Evolutionary conservation across 768 basidiomycete species (phyloP).

Genomic region (Glaciozyma martinii): DNA sequence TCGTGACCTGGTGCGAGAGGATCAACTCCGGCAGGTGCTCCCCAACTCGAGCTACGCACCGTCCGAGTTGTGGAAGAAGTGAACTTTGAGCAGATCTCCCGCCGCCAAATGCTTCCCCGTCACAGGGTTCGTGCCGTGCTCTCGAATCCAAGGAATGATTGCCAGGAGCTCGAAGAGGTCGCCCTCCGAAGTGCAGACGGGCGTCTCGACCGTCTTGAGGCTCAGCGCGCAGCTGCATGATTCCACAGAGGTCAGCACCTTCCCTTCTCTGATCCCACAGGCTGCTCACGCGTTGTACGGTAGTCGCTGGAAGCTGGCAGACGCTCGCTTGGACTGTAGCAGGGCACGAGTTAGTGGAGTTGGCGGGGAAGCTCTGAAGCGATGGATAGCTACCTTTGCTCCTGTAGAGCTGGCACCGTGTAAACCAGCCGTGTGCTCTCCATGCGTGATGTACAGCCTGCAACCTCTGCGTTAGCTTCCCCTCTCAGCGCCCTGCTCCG

Average conservation of each 20-base stretch:
- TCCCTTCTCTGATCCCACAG: no score
- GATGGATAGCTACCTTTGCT: background rate
- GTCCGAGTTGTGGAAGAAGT: constrained; percentile 41
- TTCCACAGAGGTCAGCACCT: no score
- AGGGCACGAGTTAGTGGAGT: background rate
- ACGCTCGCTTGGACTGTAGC: no score
- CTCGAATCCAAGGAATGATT: constrained; percentile 35
- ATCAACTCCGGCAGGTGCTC: background rate
- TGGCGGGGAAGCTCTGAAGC: background rate
- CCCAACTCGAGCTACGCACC: constrained; percentile 41
- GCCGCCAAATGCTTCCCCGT: constrained; percentile 42
- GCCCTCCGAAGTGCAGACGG: constrained; percentile 33
- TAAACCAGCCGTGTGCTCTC: no score
- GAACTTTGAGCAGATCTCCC: constrained; percentile 42
- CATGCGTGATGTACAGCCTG: no score
- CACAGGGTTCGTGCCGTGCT: constrained; percentile 41
- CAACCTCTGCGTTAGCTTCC: no score
- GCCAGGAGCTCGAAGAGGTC: constrained; percentile 34
- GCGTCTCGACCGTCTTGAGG: constrained; percentile 33
- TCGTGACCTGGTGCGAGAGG: constrained; percentile 37
- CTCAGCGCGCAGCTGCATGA: constrained; percentile 4
- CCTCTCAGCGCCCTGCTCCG: no score
- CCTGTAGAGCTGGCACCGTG: no score
- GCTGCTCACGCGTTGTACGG: no score
- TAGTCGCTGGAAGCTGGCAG: no score